Evolutionary conservation across 306 rosid genomes (phyloP).

Genomic region (Trifolium fragiferum): DNA sequence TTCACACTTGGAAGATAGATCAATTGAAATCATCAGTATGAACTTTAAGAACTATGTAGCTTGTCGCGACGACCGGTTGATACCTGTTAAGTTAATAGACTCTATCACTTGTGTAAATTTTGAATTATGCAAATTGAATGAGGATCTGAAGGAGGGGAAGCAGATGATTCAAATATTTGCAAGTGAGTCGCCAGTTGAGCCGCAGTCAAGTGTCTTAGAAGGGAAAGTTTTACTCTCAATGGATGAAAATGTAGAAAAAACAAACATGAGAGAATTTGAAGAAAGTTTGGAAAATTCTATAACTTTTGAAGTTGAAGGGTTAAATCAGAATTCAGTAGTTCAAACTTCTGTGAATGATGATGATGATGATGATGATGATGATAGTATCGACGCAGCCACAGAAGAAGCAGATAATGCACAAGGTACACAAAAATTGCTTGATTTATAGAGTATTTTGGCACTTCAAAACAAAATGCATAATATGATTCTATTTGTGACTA

Average conservation of each 20-base stretch:
- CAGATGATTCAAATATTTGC: slow-evolving; percentile 27
- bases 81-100: slow-evolving; percentile 66
- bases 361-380: slow-evolving; percentile 39
- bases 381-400: slow-evolving; percentile 29
- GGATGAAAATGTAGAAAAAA: slow-evolving; percentile 40
- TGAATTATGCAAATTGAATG: slow-evolving; percentile 39
- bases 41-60: slow-evolving; percentile 32
- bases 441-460: slow-evolving; percentile 17
- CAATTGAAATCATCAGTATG: slow-evolving; percentile 52
- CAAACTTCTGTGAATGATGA: slow-evolving; percentile 34
- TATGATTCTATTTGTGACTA: slow-evolving; percentile 15
- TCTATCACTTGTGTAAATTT: slow-evolving; percentile 49
- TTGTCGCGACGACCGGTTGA: slow-evolving; percentile 46
- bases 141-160: slow-evolving; percentile 37
- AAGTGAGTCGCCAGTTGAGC: slow-evolving; percentile 33
- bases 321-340: slow-evolving; percentile 36
- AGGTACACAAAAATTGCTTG: slow-evolving; percentile 55
- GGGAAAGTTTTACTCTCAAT: slow-evolving; percentile 25
- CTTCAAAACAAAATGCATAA: slow-evolving; percentile 12
- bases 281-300: slow-evolving; percentile 44
- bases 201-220: slow-evolving; percentile 23
- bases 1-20: slow-evolving; percentile 46
- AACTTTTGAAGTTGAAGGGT: slow-evolving; percentile 35
- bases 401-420: slow-evolving; percentile 44
- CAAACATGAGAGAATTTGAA: slow-evolving; percentile 39